Base-by-base conservation (phyloP, 306 rosid genomes). In the Biancaea sappan region DNA sequence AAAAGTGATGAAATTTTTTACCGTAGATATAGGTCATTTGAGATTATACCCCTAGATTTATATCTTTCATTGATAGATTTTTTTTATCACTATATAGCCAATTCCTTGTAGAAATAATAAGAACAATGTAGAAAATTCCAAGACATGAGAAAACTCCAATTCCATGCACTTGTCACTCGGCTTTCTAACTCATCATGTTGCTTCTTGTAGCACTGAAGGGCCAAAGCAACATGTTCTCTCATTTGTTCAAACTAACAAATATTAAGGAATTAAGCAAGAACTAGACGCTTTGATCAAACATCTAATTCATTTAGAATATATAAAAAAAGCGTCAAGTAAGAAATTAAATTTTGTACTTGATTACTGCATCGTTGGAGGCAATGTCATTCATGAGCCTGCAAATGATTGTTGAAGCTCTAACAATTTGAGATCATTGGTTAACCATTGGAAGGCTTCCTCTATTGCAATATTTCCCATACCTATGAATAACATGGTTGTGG, bases 361-460 rank as follows among this genome's bases (percentile, higher is more conserved):
- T 1, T 56, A 58, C 85, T 54, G 26, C 84, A 77, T 80, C 43
- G 28, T 62, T 69, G 26, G 80, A 68, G 22, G 60, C 77, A 5
- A 75, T 54, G 64, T 81, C 84, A 32, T 75, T 48, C 84, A 80
- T 80, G 34, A 80, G 69, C 61, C 84, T 75, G 13, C 69, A 4
- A 32, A 80, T 48, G 0, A 62, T 35, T 8, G 48, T 3, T 14
- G 81, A 31, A 28, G 67, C 76, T 48, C 11, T 52, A 6, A 74
- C 21, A 5, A 75, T 74, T 54, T 43, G 16, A 72, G 74, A 24
- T 29, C 22, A 4, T 61, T 51, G 3, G 48, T 15, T 1, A 50
- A 6, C 80, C 84, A 80, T 4, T 80, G 43, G 12, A 80, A 69
- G 53, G 25, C 25, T 12, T 80, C 68, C 11, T 60, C 28, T 0